phyloP scores from a whole-genome alignment of 495 filamentous ascomycete species.

The Sphaerosporella brunnea region DNA sequence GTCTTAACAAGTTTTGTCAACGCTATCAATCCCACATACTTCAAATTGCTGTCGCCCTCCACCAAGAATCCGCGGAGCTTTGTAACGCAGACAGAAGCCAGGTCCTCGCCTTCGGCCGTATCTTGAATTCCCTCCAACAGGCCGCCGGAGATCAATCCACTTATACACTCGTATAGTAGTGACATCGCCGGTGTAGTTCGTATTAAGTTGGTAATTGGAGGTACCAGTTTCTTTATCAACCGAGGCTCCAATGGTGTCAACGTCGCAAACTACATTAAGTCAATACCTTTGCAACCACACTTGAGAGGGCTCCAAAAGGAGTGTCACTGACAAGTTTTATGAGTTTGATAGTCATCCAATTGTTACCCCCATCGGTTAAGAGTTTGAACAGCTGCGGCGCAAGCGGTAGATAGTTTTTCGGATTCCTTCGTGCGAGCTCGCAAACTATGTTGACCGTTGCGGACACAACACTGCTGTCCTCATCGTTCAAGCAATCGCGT shows the following conservation, averaged over 20 bases:
- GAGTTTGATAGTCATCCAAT: conserved; percentile 99
- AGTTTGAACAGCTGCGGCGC: conserved; percentile 84
- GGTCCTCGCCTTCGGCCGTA: conserved; percentile 66
- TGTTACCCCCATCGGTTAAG: conserved; percentile 81
- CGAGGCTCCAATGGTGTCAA: conserved; percentile 85
- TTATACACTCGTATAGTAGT: conserved; percentile 91
- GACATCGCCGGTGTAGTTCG: conserved; percentile 93
- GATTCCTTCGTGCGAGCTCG: conserved; percentile 84
- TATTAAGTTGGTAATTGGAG: conserved; percentile 84
- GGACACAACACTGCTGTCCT: conserved; percentile 81
- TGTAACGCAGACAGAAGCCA: conserved; percentile 79
- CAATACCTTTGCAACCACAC: too few relatives aligned
- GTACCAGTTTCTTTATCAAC: conserved; percentile 76
- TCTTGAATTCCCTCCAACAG: conserved; percentile 67
- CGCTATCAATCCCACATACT: conserved; percentile 89
- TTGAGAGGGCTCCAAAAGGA: too few relatives aligned
- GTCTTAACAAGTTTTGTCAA: conserved; percentile 85
- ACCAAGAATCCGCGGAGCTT: conserved; percentile 88
- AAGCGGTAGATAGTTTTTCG: conserved; percentile 79
- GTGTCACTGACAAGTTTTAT: conserved; percentile 72
- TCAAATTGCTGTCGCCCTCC: conserved; percentile 84
- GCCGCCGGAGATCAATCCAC: conserved; percentile 90
- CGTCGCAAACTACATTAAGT: conserved; percentile 81
- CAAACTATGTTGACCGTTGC: conserved; percentile 94
- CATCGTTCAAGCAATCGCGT: conserved; percentile 82